Percentiles rank a stretch among this genome's conserved stretches.
phyloP scores from a whole-genome alignment of 140 eudicot genomes.

The Flaveria floridana region DNA sequence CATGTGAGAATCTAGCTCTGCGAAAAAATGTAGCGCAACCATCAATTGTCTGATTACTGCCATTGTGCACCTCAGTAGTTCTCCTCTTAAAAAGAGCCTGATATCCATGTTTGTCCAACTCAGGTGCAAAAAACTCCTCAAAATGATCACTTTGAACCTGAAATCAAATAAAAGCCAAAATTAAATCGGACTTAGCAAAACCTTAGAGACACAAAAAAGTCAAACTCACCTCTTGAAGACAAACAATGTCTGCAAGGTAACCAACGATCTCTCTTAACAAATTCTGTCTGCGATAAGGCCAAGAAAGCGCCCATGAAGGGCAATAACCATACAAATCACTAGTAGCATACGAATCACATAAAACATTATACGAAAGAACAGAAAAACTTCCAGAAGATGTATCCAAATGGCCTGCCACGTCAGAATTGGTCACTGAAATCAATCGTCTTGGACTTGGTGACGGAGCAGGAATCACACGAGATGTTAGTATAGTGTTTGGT shows the following conservation, averaged over 20 bases:
- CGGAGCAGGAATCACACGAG: constrained; percentile 94
- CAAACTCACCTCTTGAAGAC: constrained; percentile 66
- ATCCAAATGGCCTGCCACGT: constrained; percentile 61
- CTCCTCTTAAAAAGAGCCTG: constrained; percentile 63
- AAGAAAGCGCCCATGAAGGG: constrained; percentile 76
- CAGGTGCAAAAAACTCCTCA: constrained; percentile 70
- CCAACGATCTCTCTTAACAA: constrained; percentile 70
- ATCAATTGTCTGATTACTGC: constrained; percentile 56
- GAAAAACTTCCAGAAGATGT: constrained; percentile 68
- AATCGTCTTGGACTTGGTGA: constrained; percentile 76
- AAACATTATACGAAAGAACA: constrained; percentile 78
- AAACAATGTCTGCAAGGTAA: constrained; percentile 70
- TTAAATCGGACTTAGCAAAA: not conserved
- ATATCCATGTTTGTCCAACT: constrained; percentile 74
- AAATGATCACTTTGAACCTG: constrained; percentile 78
- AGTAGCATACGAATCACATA: constrained; percentile 60
- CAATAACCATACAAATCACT: constrained; percentile 66
- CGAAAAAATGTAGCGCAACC: constrained; percentile 98
- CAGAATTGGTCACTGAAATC: constrained; percentile 70
- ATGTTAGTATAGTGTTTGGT: constrained; percentile 50
- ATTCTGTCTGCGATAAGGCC: constrained; percentile 78
- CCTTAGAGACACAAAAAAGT: not conserved
- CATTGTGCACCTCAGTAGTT: constrained; percentile 57
- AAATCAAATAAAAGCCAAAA: constrained; percentile 19
- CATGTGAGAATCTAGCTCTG: constrained; percentile 86